Evolutionary conservation across 1,284 basidiomycete genomes (phyloP).

Genomic region (Papiliotrema fonsecae): DNA sequence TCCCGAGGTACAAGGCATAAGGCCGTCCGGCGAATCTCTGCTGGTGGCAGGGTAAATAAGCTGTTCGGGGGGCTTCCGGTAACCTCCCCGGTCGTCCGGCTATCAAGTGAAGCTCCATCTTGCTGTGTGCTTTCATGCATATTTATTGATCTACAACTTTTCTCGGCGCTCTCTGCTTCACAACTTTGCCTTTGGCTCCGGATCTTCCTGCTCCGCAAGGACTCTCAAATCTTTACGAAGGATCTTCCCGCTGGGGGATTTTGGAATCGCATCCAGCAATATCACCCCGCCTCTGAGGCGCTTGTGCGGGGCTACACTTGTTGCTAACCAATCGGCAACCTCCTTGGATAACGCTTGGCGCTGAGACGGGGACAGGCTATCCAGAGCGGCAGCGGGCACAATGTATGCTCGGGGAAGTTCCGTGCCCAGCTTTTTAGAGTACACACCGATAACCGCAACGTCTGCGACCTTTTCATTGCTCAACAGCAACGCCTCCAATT

Average conservation of each 20-base stretch:
- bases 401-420: slow-evolving; percentile 75
- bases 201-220: slow-evolving; percentile 22
- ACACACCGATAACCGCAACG: slow-evolving; percentile 65
- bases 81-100: too few species aligned
- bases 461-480: slow-evolving; percentile 67
- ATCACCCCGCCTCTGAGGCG: slow-evolving; percentile 49
- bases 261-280: slow-evolving; percentile 51
- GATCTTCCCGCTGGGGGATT: slow-evolving; percentile 44
- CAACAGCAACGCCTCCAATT: slow-evolving; percentile 68
- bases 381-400: slow-evolving; percentile 49
- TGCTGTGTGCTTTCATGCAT: too few species aligned
- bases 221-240: slow-evolving; percentile 36
- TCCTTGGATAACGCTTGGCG: slow-evolving; percentile 48
- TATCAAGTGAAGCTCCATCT: too few species aligned
- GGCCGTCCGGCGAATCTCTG: too few species aligned
- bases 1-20: too few species aligned
- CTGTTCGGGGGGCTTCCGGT: too few species aligned
- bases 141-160: too few species aligned
- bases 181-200: not conserved
- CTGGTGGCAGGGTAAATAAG: too few species aligned
- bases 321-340: slow-evolving; percentile 60
- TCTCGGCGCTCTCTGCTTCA: too few species aligned
- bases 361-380: not conserved
- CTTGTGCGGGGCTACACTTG: slow-evolving; percentile 53
- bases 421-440: slow-evolving; percentile 59